A percentile compares a stretch with the other conserved stretches of the same genome.
Evolutionary conservation across 1,284 basidiomycete species (phyloP).

Genomic region (Stereum hirsutum): DNA sequence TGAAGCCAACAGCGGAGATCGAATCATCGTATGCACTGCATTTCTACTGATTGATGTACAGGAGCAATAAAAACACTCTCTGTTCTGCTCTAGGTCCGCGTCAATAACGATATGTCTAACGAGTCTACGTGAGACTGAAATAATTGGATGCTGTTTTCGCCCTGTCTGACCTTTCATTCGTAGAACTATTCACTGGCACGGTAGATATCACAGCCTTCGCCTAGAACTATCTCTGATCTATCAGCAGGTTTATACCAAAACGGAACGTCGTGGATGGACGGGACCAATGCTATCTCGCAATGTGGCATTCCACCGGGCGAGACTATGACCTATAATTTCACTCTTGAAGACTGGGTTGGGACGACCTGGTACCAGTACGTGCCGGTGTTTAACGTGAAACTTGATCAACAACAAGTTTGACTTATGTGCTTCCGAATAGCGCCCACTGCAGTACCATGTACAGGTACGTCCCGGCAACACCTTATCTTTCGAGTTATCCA

Average conservation of each 20-base stretch:
- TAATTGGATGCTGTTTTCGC: too few species aligned
- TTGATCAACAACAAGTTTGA: too few species aligned
- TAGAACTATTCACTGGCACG: constrained; percentile 38
- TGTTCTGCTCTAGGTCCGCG: too few species aligned
- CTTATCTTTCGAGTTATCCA: not conserved
- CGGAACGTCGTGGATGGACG: constrained; percentile 34
- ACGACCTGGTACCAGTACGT: constrained; percentile 27
- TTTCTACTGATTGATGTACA: too few species aligned
- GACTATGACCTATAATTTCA: constrained; percentile 36
- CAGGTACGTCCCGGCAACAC: not conserved
- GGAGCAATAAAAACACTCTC: too few species aligned
- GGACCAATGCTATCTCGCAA: constrained; percentile 35
- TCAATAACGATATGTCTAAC: too few species aligned
- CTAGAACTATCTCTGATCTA: too few species aligned
- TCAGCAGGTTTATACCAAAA: constrained; percentile 20
- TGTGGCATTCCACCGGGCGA: constrained; percentile 39
- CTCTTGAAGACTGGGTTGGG: constrained; percentile 18
- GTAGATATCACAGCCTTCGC: too few species aligned
- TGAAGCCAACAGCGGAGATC: constrained; percentile 36
- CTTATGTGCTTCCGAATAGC: too few species aligned
- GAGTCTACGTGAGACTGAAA: too few species aligned
- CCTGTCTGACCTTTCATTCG: too few species aligned
- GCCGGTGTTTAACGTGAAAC: constrained; percentile 28
- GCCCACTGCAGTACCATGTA: too few species aligned
- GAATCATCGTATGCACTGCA: constrained; percentile 27